phyloP scores from a whole-genome alignment of 1,139 yeast genomes.

The Suhomyces maxii region DNA sequence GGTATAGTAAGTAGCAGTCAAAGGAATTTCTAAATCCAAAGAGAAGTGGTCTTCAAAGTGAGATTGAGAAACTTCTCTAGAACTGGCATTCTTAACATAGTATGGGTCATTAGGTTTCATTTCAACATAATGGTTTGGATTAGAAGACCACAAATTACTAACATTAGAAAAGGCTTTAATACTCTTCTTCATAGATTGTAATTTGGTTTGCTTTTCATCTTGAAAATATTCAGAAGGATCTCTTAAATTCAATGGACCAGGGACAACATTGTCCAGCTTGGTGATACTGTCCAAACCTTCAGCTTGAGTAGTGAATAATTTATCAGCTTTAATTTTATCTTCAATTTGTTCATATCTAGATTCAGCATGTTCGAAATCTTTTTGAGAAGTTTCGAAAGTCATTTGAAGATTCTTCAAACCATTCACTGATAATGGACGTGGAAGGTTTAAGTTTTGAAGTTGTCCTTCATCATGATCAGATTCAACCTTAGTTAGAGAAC shows the following conservation, averaged over 20 bases:
- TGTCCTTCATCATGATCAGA: conserved; percentile 8
- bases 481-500: conserved; percentile 1
- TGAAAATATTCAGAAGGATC: conserved; percentile 29
- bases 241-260: conserved; percentile 29
- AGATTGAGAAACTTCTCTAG: conserved; percentile 45
- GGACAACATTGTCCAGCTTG: conserved; percentile 9
- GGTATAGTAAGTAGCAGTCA: conserved; percentile 70
- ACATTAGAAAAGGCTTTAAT: conserved; percentile 37
- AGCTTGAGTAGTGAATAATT: conserved; percentile 3
- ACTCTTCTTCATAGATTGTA: conserved; percentile 28
- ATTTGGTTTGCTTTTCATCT: conserved; percentile 12
- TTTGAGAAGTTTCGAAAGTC: conserved; percentile 34
- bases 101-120: conserved; percentile 45
- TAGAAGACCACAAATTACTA: conserved; percentile 61
- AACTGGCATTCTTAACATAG: conserved; percentile 43
- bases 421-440: conserved; percentile 30
- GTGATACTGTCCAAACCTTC: conserved; percentile 1
- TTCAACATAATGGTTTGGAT: conserved; percentile 57
- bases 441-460: conserved; percentile 23
- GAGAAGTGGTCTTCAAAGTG: conserved; percentile 70
- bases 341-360: conserved; percentile 22
- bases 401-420: conserved; percentile 35
- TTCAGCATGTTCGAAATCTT: conserved; percentile 25
- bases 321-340: conserved; percentile 1
- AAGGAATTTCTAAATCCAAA: conserved; percentile 47